Percentiles rank a stretch among this genome's conserved stretches.
phyloP scores from a whole-genome alignment of 73 alveolate species.

The Symbiodinium natans region DNA sequence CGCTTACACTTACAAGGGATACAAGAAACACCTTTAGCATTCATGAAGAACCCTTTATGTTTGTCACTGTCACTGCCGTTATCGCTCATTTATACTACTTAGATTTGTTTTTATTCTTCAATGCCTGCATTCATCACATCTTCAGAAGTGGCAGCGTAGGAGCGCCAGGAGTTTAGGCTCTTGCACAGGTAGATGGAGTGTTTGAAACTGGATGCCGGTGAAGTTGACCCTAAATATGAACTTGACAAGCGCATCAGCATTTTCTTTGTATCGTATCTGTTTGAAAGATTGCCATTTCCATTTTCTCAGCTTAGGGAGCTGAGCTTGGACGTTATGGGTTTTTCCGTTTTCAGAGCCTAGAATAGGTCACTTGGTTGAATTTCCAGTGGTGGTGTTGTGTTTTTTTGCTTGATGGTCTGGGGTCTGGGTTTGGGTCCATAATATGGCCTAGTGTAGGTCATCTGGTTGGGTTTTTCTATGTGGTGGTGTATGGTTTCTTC shows the following conservation, averaged over 20 bases:
- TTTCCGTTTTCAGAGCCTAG: background rate
- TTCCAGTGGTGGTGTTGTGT: slow-evolving; percentile 12
- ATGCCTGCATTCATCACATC: too few species aligned
- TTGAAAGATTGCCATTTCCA: slow-evolving; percentile 6
- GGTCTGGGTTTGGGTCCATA: background rate
- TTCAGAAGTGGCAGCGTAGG: too few species aligned
- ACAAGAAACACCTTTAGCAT: too few species aligned
- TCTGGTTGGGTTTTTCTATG: background rate
- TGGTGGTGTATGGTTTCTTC: too few species aligned
- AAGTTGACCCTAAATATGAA: background rate
- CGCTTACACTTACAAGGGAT: too few species aligned
- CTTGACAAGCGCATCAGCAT: slow-evolving; percentile 12
- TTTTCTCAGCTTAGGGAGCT: background rate
- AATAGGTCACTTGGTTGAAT: background rate
- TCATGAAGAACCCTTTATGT: too few species aligned
- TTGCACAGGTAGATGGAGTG: slow-evolving; percentile 13
- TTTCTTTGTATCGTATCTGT: background rate
- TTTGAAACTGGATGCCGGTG: background rate
- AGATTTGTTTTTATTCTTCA: too few species aligned
- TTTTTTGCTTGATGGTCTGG: slow-evolving; percentile 1
- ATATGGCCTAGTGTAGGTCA: slow-evolving; percentile 10
- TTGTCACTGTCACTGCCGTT: too few species aligned
- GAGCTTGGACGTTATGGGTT: slow-evolving; percentile 12
- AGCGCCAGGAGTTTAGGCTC: background rate
- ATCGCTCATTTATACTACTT: too few species aligned